phyloP scores from a whole-genome alignment of 148 eudicot genomes.

The Rhododendron mucronatum region DNA sequence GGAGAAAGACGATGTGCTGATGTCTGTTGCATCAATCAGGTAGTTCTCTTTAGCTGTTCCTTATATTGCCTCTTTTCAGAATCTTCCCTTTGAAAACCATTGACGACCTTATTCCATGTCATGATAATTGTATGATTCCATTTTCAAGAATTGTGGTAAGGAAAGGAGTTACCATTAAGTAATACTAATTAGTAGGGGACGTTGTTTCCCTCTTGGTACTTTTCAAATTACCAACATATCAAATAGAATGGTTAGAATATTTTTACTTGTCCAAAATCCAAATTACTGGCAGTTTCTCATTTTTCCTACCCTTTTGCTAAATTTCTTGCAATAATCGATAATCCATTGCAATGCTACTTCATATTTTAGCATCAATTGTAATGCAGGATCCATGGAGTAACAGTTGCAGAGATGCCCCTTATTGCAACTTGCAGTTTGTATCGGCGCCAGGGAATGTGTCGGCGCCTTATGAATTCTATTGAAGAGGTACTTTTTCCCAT shows the following conservation, averaged over 20 bases:
- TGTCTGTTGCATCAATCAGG: conserved; percentile 86
- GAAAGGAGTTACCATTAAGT: neutral
- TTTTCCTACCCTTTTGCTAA: neutral
- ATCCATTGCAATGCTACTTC: conserved; percentile 8
- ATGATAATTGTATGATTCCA: neutral
- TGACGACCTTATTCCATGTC: neutral
- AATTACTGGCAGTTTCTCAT: neutral
- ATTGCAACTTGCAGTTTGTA: conserved; percentile 88
- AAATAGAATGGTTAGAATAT: neutral
- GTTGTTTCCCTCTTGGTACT: neutral
- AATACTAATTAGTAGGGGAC: neutral
- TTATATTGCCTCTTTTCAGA: neutral
- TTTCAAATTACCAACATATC: neutral
- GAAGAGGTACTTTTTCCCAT: conserved; percentile 54
- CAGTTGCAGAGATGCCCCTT: conserved; percentile 93
- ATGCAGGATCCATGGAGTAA: conserved; percentile 85
- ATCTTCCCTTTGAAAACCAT: neutral
- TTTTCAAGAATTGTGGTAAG: neutral
- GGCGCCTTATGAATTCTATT: conserved; percentile 60
- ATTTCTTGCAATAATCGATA: neutral
- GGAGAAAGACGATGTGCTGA: conserved; percentile 75
- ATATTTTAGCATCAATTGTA: conserved; percentile 13
- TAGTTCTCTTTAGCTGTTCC: conserved; percentile 12
- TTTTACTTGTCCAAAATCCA: neutral
- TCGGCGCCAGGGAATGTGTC: conserved; percentile 94